These are phyloP conservation scores for Udeniomyces megalosporus DNA, from an alignment of 768 basidiomycete genomes.

Conservation along the genomic window DNA sequence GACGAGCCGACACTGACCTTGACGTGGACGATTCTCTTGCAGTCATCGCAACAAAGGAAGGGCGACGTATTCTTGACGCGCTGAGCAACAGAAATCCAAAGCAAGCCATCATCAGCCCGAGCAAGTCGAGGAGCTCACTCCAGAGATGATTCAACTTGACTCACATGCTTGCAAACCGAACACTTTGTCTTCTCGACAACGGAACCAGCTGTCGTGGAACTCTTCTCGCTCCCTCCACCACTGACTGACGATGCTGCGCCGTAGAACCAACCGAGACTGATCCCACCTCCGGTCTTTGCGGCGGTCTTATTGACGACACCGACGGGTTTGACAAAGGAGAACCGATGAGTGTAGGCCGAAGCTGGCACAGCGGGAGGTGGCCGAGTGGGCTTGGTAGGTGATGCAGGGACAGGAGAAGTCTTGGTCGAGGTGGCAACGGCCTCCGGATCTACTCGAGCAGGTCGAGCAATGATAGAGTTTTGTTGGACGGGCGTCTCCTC, in stretches of 20 bases:
- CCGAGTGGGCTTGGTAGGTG: neutral
- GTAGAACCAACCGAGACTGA: neutral
- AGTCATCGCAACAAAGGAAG: constrained; percentile 5
- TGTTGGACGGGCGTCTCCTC: neutral
- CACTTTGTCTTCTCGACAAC: neutral
- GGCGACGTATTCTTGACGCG: neutral
- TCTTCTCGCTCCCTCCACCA: neutral
- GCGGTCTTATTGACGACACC: neutral
- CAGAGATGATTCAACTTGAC: too few species aligned
- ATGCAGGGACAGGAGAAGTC: neutral
- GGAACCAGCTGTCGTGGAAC: neutral
- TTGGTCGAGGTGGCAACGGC: neutral
- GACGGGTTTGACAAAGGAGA: constrained; percentile 14
- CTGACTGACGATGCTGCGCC: neutral
- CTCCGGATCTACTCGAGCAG: too few species aligned
- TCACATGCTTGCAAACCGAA: neutral
- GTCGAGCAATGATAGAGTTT: neutral
- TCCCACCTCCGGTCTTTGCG: neutral
- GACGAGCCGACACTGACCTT: neutral
- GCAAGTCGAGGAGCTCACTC: neutral
- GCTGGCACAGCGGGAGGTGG: constrained; percentile 1
- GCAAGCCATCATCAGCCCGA: neutral
- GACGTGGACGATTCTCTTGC: constrained; percentile 5
- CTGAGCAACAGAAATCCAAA: neutral
- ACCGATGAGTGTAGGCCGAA: constrained; percentile 8